These are phyloP conservation scores for Cystobasidiopsis lactophilus DNA, from an alignment of 768 basidiomycete genomes.

Conservation along the genomic window DNA sequence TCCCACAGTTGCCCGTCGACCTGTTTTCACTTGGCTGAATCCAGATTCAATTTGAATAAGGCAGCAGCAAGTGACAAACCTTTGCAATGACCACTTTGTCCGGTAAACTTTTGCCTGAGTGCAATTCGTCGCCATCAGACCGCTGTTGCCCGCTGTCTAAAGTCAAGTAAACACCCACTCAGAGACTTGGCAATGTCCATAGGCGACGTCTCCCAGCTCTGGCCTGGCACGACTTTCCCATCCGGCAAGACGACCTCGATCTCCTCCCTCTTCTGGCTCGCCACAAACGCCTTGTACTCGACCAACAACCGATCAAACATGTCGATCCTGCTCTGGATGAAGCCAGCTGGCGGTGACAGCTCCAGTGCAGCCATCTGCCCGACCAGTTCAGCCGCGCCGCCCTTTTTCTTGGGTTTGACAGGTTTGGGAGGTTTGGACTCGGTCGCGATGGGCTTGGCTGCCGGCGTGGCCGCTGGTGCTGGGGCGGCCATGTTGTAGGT, in stretches of 20 bases:
- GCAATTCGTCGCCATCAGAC: background rate
- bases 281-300: constrained; percentile 54
- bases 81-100: constrained; percentile 85
- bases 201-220: constrained; percentile 84
- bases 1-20: constrained; percentile 82
- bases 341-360: constrained; percentile 64
- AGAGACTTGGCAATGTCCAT: constrained; percentile 74
- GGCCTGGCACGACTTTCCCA: constrained; percentile 61
- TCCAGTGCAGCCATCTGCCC: constrained; percentile 26
- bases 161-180: constrained; percentile 23
- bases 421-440: constrained; percentile 12
- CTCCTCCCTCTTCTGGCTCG: constrained; percentile 45
- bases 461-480: no score
- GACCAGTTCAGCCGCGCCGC: constrained; percentile 11
- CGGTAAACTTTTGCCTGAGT: constrained; percentile 41
- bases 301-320: constrained; percentile 71
- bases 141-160: background rate
- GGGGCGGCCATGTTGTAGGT: no score
- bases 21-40: constrained; percentile 25
- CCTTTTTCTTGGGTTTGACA: constrained; percentile 17
- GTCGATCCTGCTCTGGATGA: constrained; percentile 70
- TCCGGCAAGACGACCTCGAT: constrained; percentile 69
- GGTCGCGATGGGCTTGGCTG: no score
- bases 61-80: no score
- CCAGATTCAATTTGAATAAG: background rate